Percentiles rank a stretch among this genome's conserved stretches.
Conservation (phyloP, 441 rosid genomes). For the Corymbia citriodora region DNA sequence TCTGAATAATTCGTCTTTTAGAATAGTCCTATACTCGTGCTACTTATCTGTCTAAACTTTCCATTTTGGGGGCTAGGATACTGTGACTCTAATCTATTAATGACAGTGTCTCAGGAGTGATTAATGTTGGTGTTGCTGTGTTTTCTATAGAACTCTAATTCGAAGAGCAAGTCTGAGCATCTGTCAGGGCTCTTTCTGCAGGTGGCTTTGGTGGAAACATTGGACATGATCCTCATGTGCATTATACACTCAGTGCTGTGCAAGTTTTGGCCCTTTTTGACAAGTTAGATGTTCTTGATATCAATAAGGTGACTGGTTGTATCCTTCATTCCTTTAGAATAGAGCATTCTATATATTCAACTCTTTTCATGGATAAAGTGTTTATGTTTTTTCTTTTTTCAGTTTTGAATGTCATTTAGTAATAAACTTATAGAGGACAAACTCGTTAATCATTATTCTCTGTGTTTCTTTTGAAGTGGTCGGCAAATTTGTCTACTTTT, state of each 20-base stretch:
- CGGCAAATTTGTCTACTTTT: not conserved
- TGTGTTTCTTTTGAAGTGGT: not conserved
- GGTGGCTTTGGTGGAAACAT: slow-evolving; percentile 94
- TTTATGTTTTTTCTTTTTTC: not conserved
- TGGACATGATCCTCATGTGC: slow-evolving; percentile 85
- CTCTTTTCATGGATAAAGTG: not conserved
- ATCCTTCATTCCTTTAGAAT: slow-evolving; percentile 36
- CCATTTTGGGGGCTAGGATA: not conserved
- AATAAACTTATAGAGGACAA: not conserved
- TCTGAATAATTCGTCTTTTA: not conserved
- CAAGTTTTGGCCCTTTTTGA: slow-evolving; percentile 84
- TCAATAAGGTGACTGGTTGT: slow-evolving; percentile 66
- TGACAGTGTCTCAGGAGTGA: not conserved
- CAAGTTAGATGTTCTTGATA: slow-evolving; percentile 61
- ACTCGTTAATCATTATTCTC: not conserved
- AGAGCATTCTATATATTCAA: not conserved
- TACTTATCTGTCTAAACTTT: not conserved
- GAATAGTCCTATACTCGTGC: not conserved
- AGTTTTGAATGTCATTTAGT: not conserved
- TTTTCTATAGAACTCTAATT: not conserved
- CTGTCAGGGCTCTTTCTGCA: slow-evolving; percentile 14
- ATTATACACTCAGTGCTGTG: slow-evolving; percentile 82
- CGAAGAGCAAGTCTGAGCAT: not conserved
- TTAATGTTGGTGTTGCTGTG: not conserved
- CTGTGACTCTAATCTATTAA: not conserved